Evolutionary conservation across 257 asterid genomes (phyloP), one percentile per base, ranked within the genome.

Genomic region (Galeopsis tetrahit): DNA sequence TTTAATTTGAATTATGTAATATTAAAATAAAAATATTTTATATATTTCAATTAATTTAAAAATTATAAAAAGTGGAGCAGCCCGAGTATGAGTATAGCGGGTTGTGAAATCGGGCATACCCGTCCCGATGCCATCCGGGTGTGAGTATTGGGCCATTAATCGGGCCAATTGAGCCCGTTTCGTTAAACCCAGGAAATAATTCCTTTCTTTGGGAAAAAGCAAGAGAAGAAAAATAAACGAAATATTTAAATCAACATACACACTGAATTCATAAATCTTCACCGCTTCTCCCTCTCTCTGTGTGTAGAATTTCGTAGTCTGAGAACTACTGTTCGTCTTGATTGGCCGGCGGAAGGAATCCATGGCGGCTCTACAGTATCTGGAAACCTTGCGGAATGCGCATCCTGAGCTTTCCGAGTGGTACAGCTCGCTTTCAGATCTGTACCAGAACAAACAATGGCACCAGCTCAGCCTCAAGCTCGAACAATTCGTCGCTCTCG

Each of bases 381-480:
- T 92, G 84, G 92, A 89, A 11, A 73, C 85, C 17, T 79, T 87
- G 72, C 86, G 98, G 44, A 86, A 63, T 71, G 77, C 82, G 71
- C 94, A 95, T 44, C 98, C 99, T 11, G 98, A 95, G 85, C 96
- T 94, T 4, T 78, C 92, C 46, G 99, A 94, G 71, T 94, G 99
- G 97, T 88, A 79, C 88, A 75, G 38, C 69, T 69, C 93, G 74
- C 92, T 95, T 66, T 83, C 94, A 82, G 98, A 95, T 95, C 97
- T 95, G 83, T 95, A 95, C 89, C 95, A 91, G 83, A 90, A 87
- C 42, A 95, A 95, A 88, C 93, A 92, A 15, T 92, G 99, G 99
- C 98, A 95, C 63, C 98, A 95, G 83, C 99, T 92, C 75, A 83
- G 96, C 28, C 92, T 84, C 67, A 90, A 92, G 89, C 99, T 91